Conservation (phyloP, 225 moss, liverwort and hornwort species). For the Pseudoscleropodium purum region DNA sequence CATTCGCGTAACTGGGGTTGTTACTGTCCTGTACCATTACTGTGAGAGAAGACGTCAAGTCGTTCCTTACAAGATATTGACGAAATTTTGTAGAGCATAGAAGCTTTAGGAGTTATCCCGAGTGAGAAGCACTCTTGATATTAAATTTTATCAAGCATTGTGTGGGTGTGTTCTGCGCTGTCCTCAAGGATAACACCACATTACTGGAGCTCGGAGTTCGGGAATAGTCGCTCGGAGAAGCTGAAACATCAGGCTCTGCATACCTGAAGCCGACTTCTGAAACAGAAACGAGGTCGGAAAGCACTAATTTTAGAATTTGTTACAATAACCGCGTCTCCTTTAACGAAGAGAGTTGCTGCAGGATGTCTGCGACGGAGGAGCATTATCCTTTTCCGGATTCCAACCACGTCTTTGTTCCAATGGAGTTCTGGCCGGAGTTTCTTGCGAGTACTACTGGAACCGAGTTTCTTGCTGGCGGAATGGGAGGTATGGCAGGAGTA, state of each 20-base stretch:
- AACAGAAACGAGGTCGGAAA: not conserved
- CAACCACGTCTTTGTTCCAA: conserved; percentile 41
- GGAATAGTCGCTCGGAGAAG: not conserved
- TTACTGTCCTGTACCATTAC: not conserved
- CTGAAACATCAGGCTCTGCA: not conserved
- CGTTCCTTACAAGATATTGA: conserved; percentile 16
- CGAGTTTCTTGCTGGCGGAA: conserved; percentile 88
- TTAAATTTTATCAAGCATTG: not conserved
- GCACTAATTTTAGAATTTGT: not conserved
- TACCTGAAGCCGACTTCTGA: not conserved
- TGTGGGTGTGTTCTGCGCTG: not conserved
- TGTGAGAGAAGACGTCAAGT: not conserved
- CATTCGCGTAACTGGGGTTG: not conserved
- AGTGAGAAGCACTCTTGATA: not conserved
- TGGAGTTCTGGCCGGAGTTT: conserved; percentile 97
- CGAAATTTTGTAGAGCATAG: conserved; percentile 5
- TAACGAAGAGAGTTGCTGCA: conserved; percentile 16
- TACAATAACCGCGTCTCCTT: not conserved
- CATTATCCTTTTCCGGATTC: conserved; percentile 44
- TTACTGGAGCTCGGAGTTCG: not conserved
- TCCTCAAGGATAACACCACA: not conserved
- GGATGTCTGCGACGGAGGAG: conserved; percentile 62
- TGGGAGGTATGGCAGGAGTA: conserved; percentile 94
- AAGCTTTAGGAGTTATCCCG: not conserved
- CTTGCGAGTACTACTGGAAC: conserved; percentile 75